Evolutionary conservation across 2,329 filamentous ascomycete genomes (phyloP), one percentile per base, ranked within the genome.

Genomic region (Penicillium concentricum): DNA sequence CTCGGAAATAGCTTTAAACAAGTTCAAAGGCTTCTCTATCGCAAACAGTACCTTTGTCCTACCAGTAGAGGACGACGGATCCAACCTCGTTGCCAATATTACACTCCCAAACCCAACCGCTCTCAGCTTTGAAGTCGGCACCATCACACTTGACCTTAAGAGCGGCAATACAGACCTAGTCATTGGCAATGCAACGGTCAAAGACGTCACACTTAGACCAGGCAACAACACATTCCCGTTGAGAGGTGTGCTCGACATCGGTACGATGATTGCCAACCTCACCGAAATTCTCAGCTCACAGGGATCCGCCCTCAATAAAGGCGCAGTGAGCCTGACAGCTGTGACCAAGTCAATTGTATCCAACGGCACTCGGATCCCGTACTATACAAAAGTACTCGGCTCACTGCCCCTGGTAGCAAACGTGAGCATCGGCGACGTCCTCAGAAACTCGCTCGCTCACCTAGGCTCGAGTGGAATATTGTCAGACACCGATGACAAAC

Each of bases 181-280:
- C 2, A 56, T 68, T 20, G 66, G 65, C 5, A 61, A 65, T 15
- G 65, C 54, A 6, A 63, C 59, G 1, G 18, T 67, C 10, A 42
- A 53, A 3, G 57, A 62, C 13, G 59, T 68, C 18, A 57, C 49
- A 1, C 47, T 68, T 2, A 45, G 41, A 26, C 65, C 66, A 8
- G 66, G 66, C 2, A 61, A 67, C 38, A 66, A 67, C 37, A 58
- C 53, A 20, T 59, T 61, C 24, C 59, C 64, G 2, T 41, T 68
- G 24, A 47, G 45, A 32, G 66, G 66, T 5, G 39, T 59, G 8
- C 34, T 68, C 10, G 62, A 65, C 24, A 24, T 67, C 13, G 38
- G 38, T 3, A 54, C 48, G 10, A 44, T 64, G 12, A 37, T 65
- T 15, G 18, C 38, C 7, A 64, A 67, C 28, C 44, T 67, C 3